phyloP scores from a whole-genome alignment of 345 rosid genomes.

The Hibiscus syriacus region DNA sequence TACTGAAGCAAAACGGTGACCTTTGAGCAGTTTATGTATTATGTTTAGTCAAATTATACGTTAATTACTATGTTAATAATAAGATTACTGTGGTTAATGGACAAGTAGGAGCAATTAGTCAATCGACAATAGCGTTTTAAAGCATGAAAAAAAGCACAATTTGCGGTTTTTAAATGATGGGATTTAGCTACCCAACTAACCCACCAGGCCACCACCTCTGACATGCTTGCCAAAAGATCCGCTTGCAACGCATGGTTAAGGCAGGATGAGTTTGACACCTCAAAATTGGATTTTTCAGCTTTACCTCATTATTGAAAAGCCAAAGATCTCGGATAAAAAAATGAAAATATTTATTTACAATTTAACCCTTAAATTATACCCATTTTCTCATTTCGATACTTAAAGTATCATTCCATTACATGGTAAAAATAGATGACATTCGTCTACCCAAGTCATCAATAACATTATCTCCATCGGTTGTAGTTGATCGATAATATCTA shows the following conservation, averaged over 20 bases:
- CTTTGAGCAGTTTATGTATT: slow-evolving; percentile 3
- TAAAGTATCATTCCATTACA: too few species aligned
- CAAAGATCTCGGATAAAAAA: not conserved
- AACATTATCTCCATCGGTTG: too few species aligned
- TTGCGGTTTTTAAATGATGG: slow-evolving; percentile 26
- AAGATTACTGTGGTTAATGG: slow-evolving; percentile 2
- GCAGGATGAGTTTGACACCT: slow-evolving; percentile 34
- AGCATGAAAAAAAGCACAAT: slow-evolving; percentile 20
- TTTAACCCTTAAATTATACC: too few species aligned
- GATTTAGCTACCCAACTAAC: slow-evolving; percentile 10
- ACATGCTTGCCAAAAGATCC: slow-evolving; percentile 34
- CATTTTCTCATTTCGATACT: too few species aligned
- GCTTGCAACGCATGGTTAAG: slow-evolving; percentile 38
- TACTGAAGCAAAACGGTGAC: slow-evolving; percentile 6
- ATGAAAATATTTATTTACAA: too few species aligned
- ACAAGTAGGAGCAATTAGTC: not conserved
- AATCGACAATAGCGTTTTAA: not conserved
- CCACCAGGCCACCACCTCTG: slow-evolving; percentile 11
- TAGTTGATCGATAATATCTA: too few species aligned
- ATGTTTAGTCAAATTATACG: slow-evolving; percentile 6
- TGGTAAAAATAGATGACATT: too few species aligned
- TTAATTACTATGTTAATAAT: not conserved
- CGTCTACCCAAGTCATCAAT: too few species aligned
- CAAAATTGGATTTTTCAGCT: slow-evolving; percentile 24
- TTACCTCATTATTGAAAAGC: slow-evolving; percentile 15